These are phyloP conservation scores for Trichoderma breve DNA, from an alignment of 2,329 filamentous ascomycete genomes.

Conservation along the genomic window DNA sequence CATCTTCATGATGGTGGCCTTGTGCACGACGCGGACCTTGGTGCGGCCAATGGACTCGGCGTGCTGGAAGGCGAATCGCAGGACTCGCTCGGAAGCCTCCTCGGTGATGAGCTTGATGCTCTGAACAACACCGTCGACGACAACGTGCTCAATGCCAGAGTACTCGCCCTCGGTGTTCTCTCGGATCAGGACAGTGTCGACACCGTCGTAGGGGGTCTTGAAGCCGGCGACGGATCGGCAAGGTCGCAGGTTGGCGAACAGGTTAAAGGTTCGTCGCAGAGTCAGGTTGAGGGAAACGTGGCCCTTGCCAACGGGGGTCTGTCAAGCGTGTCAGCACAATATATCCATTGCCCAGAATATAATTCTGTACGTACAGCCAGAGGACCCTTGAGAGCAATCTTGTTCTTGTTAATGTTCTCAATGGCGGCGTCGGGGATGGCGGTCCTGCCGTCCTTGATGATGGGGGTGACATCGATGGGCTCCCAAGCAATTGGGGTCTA, in stretches of 20 bases:
- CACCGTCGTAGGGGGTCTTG: slow-evolving; percentile 97
- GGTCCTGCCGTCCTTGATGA: slow-evolving; percentile 91
- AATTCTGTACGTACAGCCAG: slow-evolving; percentile 64
- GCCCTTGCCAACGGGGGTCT: slow-evolving; percentile 96
- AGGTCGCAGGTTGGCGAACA: slow-evolving; percentile 97
- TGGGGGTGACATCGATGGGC: slow-evolving; percentile 91
- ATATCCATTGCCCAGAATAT: background rate
- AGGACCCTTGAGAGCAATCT: slow-evolving; percentile 96
- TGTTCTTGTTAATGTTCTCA: slow-evolving; percentile 89
- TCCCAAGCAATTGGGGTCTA: slow-evolving; percentile 95
- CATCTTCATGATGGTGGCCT: slow-evolving; percentile 99
- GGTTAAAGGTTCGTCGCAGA: slow-evolving; percentile 98
- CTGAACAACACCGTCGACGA: slow-evolving; percentile 96
- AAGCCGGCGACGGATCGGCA: slow-evolving; percentile 95
- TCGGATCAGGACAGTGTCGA: slow-evolving; percentile 95
- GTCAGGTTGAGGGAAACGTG: slow-evolving; percentile 99
- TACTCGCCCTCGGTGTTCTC: slow-evolving; percentile 99
- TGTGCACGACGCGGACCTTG: slow-evolving; percentile 98
- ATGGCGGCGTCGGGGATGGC: slow-evolving; percentile 92
- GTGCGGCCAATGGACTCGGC: slow-evolving; percentile 88
- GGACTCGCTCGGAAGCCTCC: slow-evolving; percentile 90
- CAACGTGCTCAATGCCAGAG: slow-evolving; percentile 97
- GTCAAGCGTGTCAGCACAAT: slow-evolving; percentile 19
- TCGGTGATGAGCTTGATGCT: slow-evolving; percentile 99
- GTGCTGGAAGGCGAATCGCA: slow-evolving; percentile 98